Percentiles rank a stretch among this genome's conserved stretches.
These are phyloP conservation scores for Geranomyces variabilis DNA, from an alignment of 192 early-diverging fungal genomes.

Conservation along the genomic window DNA sequence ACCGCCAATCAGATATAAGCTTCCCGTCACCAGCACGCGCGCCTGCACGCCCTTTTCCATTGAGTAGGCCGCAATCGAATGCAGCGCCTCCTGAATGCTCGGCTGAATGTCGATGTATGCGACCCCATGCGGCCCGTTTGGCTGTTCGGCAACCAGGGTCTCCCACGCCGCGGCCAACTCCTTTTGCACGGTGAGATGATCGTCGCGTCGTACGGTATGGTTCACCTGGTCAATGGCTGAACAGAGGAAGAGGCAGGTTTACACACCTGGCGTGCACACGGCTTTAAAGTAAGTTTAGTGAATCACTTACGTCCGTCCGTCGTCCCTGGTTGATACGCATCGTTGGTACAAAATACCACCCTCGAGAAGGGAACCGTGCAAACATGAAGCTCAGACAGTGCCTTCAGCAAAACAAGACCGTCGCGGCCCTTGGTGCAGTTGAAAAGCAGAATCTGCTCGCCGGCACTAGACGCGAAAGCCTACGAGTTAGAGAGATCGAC, in stretches of 20 bases:
- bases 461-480: neutral
- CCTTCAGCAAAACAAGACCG: conserved; percentile 64
- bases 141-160: conserved; percentile 29
- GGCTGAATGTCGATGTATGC: conserved; percentile 15
- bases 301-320: conserved; percentile 11
- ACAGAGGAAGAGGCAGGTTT: neutral
- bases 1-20: conserved; percentile 89
- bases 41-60: conserved; percentile 1
- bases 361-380: conserved; percentile 54
- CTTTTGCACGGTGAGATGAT: conserved; percentile 64
- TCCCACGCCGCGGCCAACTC: conserved; percentile 63
- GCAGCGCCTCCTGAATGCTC: conserved; percentile 31
- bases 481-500: no score
- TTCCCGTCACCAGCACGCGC: conserved; percentile 88
- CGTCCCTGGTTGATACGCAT: conserved; percentile 30
- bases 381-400: conserved; percentile 54
- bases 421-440: conserved; percentile 82
- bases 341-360: conserved; percentile 83
- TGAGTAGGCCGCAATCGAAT: conserved; percentile 66
- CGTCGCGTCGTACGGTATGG: conserved; percentile 65
- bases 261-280: neutral
- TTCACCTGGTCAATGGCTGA: conserved; percentile 67
- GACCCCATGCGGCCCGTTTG: conserved; percentile 6
- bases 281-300: neutral
- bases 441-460: conserved; percentile 75